A percentile compares a stretch with the other conserved stretches of the same genome.
phyloP scores from a whole-genome alignment of 176 grass and related monocot species.

The Phoenix dactylifera region DNA sequence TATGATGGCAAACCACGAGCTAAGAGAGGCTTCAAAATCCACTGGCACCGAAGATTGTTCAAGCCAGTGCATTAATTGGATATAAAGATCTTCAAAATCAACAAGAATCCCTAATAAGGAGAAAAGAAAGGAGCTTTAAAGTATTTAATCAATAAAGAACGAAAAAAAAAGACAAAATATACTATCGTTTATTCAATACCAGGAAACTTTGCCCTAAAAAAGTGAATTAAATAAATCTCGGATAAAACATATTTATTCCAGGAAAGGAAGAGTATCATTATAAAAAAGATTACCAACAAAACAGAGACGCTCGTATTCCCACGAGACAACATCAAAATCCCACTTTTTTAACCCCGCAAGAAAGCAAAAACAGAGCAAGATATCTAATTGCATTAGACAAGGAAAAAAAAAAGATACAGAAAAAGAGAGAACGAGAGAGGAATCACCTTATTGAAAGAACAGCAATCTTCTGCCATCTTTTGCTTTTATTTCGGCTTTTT shows the following conservation, averaged over 20 bases:
- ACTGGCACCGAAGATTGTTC: too few species aligned
- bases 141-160: not conserved
- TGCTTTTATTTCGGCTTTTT: too few species aligned
- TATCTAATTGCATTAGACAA: not conserved
- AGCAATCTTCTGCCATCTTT: slow-evolving; percentile 14
- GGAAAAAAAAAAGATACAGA: not conserved
- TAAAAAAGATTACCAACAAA: not conserved
- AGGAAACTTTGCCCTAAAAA: not conserved
- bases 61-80: too few species aligned
- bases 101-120: not conserved
- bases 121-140: not conserved
- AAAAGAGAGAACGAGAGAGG: not conserved
- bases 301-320: not conserved
- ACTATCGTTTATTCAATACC: too few species aligned
- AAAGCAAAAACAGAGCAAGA: not conserved
- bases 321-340: not conserved
- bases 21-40: too few species aligned
- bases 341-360: not conserved
- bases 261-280: too few species aligned
- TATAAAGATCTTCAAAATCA: too few species aligned
- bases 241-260: not conserved
- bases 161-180: too few species aligned
- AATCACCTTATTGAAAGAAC: slow-evolving; percentile 18
- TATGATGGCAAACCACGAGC: too few species aligned
- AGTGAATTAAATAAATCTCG: not conserved